Base-by-base conservation (phyloP, 305 asterid genomes). In the Solanum aculeatissimum region DNA sequence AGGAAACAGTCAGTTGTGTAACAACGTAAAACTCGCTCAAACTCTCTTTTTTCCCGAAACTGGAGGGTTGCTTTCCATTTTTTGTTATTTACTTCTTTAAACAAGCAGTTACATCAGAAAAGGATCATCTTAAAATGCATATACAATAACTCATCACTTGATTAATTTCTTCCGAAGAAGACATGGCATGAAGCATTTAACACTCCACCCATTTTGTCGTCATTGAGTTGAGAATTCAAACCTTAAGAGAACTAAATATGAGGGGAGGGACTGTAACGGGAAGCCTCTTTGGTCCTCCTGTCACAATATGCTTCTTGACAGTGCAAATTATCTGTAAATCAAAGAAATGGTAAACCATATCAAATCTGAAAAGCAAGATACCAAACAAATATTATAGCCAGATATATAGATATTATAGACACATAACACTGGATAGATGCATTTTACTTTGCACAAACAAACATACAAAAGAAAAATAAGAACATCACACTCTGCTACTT, bases 231-330 rank as follows among this genome's bases (percentile, higher is more conserved):
- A 49, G 63, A 79, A 51, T 47, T 47, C 84, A 83, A 90, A 97
- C 99, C 99, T 94, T 91, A 40, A 97, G 91, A 71, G 98, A 89
- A 87, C 90, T 92, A 86, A 97, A 95, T 86, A 96, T 91, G 86
- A 97, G 95, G 57, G 99, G 96, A 87, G 99, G 99, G 84, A 94
- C 92, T 1, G 98, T 97, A 87, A 89, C 91, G 7, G 95, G 96
- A 87, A 97, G 98, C 90, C 98, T 94, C 94, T 91, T 95, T 27
- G 91, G 90, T 87, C 99, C 99, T 75, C 99, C 99, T 53, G 91
- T 86, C 91, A 93, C 84, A 85, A 97, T 90, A 90, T 97, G 98
- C 91, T 94, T 95, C 97, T 93, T 92, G 90, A 95, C 95, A 32
- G 92, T 87, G 82, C 89, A 89, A 84, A 97, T 92, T 62, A 95